Base-by-base conservation (phyloP, 768 basidiomycete genomes). In the Collybia nuda region DNA sequence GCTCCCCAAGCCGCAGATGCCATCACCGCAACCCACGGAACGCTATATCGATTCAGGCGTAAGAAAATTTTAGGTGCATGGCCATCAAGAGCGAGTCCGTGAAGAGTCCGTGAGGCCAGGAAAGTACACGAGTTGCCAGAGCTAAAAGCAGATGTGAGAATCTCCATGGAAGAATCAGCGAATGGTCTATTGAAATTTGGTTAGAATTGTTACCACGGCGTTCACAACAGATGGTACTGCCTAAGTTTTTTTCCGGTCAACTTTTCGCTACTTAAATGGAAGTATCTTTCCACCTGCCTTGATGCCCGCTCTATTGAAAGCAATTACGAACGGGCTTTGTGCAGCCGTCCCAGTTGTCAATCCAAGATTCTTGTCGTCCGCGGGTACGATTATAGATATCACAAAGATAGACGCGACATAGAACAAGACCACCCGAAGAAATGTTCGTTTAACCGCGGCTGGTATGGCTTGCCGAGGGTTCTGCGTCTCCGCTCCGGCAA, bases 251-350 rank as follows among this genome's bases (percentile, higher is more conserved):
- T 19, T 40, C 15, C 19, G 21, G 19, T 48, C 17, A 40, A 12
- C 11, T 9, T 5, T 28, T 18, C 15, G 11, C 2, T 7, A 21
- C 14, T 21, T 1, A 2, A 35, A 15, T 23, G 12, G 17, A 32
- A 26, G 9, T 15, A 35, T 24, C 2, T 9, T 17, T 18, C 12
- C 14, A 40, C 61, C 54, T 17, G 69, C 81, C 64, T 78, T 81
- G 63, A 86, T 78, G 8, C 85, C 82, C 5, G 81, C 80, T 18
- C 74, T 68, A 36, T 67, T 72, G 57, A 88, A 81, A 21, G 86
- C 88, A 50, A 90, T 79, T 35, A 90, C 87, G 65, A 88, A 90
- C 0, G 88, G 88, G 24, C 85, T 87, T 36, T 80, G 68, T 1
- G 78, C 82, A 14, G 74, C 82, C 17, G 74, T 63, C 5, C 61